These are phyloP conservation scores for Lentinus tigrinus DNA, from an alignment of 768 basidiomycete species.

Conservation along the genomic window DNA sequence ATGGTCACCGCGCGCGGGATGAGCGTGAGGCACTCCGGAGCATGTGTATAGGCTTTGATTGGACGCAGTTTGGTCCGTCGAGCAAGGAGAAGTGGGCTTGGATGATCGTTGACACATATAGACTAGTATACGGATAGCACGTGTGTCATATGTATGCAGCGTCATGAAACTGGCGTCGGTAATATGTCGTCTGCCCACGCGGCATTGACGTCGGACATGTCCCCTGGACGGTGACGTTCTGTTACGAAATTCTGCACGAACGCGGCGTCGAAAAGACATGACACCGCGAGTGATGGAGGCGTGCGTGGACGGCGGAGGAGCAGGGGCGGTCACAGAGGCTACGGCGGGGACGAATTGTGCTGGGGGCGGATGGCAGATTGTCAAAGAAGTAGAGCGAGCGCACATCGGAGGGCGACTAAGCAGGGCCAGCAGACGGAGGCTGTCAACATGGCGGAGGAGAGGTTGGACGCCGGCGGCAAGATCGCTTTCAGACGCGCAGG, in stretches of 20 bases:
- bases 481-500: constrained; percentile 1
- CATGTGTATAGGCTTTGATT: constrained; percentile 3
- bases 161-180: neutral
- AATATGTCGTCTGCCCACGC: neutral
- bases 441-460: neutral
- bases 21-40: neutral
- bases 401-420: constrained; percentile 12
- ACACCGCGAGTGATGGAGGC: neutral
- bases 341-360: neutral
- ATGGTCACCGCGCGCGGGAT: constrained; percentile 2
- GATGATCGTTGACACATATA: constrained; percentile 2
- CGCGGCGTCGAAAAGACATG: neutral
- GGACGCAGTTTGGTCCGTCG: constrained; percentile 8
- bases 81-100: constrained; percentile 11
- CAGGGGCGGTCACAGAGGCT: neutral
- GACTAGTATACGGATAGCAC: constrained; percentile 3
- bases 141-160: neutral
- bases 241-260: neutral
- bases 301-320: neutral
- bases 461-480: constrained; percentile 8
- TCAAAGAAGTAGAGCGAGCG: neutral
- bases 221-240: neutral
- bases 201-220: neutral
- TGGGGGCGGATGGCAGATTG: neutral
- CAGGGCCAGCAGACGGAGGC: neutral